phyloP scores from a whole-genome alignment of 1,139 yeast genomes.

The Geotrichum cucujoidarum region DNA sequence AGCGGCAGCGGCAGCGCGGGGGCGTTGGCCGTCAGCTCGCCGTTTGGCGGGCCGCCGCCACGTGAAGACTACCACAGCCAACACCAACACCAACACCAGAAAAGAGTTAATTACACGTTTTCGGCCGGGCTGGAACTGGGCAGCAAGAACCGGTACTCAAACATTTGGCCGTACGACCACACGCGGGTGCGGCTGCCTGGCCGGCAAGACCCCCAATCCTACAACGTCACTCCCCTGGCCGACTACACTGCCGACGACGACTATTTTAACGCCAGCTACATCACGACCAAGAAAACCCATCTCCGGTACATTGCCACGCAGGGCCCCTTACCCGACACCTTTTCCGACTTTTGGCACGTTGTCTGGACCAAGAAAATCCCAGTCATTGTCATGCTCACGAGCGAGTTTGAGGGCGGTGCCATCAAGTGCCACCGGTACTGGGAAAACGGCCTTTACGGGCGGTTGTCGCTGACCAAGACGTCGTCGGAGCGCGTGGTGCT shows the following conservation, averaged over 20 bases:
- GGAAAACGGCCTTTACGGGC: slow-evolving; percentile 38
- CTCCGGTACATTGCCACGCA: slow-evolving; percentile 71
- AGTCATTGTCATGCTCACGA: slow-evolving; percentile 64
- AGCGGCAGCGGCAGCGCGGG: not conserved
- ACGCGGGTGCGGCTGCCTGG: slow-evolving; percentile 54
- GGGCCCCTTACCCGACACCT: slow-evolving; percentile 72
- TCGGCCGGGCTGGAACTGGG: slow-evolving; percentile 75
- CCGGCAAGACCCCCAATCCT: not conserved
- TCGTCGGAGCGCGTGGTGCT: slow-evolving; percentile 11
- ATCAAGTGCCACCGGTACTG: slow-evolving; percentile 56
- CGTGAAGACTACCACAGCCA: too few species aligned
- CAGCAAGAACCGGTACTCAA: slow-evolving; percentile 67
- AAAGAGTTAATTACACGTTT: slow-evolving; percentile 41
- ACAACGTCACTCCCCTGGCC: not conserved
- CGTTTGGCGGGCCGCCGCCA: too few species aligned
- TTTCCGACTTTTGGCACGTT: slow-evolving; percentile 77
- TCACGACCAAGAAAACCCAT: slow-evolving; percentile 35
- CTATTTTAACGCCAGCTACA: slow-evolving; percentile 60
- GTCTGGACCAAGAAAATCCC: slow-evolving; percentile 56
- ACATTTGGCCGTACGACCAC: slow-evolving; percentile 77
- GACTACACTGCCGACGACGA: slow-evolving; percentile 32
- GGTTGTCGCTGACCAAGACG: slow-evolving; percentile 12
- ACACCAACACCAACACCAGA: too few species aligned
- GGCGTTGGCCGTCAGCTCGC: slow-evolving; percentile 14
- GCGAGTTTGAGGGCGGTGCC: slow-evolving; percentile 47